Base-by-base conservation (phyloP, 1,284 basidiomycete species). In the Fomitopsis schrenkii region DNA sequence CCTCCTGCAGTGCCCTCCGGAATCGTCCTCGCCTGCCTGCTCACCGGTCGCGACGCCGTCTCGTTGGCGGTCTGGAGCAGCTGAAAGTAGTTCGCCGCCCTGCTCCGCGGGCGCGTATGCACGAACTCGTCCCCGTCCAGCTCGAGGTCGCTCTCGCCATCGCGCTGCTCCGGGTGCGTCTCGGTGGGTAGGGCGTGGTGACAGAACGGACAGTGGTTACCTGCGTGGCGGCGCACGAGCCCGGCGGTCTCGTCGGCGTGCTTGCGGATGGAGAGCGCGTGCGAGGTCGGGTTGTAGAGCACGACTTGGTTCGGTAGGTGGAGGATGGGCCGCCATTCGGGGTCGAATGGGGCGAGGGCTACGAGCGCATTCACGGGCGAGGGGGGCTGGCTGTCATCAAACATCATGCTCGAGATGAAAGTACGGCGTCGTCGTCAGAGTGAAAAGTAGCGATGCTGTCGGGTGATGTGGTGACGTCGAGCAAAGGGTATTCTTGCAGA, bases 261-360 rank as follows among this genome's bases (percentile, higher is more conserved):
- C 26, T 69, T 74, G 55, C 78, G 81, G 58, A 96, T 90, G 28
- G 91, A 83, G 14, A 96, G 79, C 0, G 92, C 93, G 72, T 95
- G 93, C 0, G 91, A 94, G 0, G 84, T 88, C 0, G 93, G 87
- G 70, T 95, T 93, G 76, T 95, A 96, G 19, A 95, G 81, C 33
- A 96, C 93, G 58, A 95, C 86, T 71, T 95, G 93, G 73, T 93
- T 91, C 0, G 91, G 88, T 5, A 85, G 84, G 59, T 90, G 90
- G 26, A 91, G 78, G 63, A 92, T 90, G 4, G 88, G 84, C 58
- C 82, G 86, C 89, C 90, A 91, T 58, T 77, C 75, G 22, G 64
- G 67, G 52, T 70, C 71, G n/a, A 68, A 57, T 15, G 69, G 65
- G 4, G 66, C 63, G 7, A 72, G 57, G 3, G 71, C 65, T 19